Evolutionary conservation across 2,329 filamentous ascomycete species (phyloP).

Genomic region (Torrubiella hemipterigena): DNA sequence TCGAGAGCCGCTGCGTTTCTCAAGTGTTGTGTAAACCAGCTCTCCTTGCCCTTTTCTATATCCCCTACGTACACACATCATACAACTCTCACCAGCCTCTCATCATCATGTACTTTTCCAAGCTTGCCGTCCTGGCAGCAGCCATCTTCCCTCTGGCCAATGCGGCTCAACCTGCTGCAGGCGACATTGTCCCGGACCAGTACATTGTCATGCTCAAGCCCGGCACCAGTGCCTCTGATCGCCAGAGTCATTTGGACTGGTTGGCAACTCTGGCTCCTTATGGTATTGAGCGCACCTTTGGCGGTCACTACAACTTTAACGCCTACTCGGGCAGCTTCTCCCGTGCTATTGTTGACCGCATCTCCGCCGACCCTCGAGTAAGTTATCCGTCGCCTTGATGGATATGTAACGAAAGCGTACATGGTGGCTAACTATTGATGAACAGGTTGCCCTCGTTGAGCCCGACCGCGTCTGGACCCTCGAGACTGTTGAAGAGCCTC

Average conservation of each 20-base stretch:
- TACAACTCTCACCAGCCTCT: too few relatives aligned
- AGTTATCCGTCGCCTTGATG: background rate
- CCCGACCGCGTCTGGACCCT: constrained; percentile 5
- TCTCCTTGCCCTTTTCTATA: too few relatives aligned
- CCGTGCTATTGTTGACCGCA: background rate
- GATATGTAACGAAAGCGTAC: too few relatives aligned
- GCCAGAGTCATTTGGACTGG: background rate
- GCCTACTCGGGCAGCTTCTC: background rate
- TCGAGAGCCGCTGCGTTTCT: too few relatives aligned
- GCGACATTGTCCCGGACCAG: background rate
- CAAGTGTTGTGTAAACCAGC: too few relatives aligned
- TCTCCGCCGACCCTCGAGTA: background rate
- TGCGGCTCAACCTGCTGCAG: background rate
- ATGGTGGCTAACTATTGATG: too few relatives aligned
- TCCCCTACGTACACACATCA: too few relatives aligned
- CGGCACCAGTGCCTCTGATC: background rate
- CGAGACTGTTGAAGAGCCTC: background rate
- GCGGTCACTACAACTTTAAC: background rate
- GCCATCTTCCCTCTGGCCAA: background rate
- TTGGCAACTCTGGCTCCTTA: background rate
- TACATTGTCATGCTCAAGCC: background rate
- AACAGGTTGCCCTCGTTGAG: constrained; percentile 6
- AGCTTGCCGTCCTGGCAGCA: background rate
- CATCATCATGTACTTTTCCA: background rate
- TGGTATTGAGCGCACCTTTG: background rate